Base-by-base conservation (phyloP, 1,284 basidiomycete species). In the Vanrija pseudolonga region DNA sequence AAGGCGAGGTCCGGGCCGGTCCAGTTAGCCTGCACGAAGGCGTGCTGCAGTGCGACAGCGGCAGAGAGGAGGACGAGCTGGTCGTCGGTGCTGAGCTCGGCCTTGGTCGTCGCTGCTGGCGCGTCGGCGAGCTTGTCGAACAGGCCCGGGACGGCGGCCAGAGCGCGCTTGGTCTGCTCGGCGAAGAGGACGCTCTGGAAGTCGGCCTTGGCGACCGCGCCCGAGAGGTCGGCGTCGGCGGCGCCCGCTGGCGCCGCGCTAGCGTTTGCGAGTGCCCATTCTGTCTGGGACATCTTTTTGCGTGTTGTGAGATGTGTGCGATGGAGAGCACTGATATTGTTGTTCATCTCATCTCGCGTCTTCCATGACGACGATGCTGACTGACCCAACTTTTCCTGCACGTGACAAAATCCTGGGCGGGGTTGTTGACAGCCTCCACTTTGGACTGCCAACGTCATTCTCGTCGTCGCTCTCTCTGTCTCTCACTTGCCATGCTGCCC, bases 11-110 rank as follows among this genome's bases (percentile, higher is more conserved):
- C 83, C 1, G 96, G 96, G 1, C 96, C 96, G 0, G 94, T 98
- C 92, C 92, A 99, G 76, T 99, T 99, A 37, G 82, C 81, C 74
- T 98, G 96, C 0, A 95, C 80, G 76, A 95, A 99, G 0, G 89
- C 84, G 61, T 96, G 90, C 24, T 98, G 79, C 52, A 86, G 86
- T 4, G 90, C 86, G 3, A 94, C 81, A 0, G 85, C 91, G 1
- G 91, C 64, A 15, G 82, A 73, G 37, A 98, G 80, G 38, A 82
- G 60, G n/a, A 85, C 65, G 66, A 88, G 85, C 24, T 74, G 69
- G 43, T 75, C 73, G 18, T 63, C 52, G n/a, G 52, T 55, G 3
- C 20, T 40, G 4, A 53, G 44, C 12, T 38, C n/a, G 18, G 19
- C 7, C 19, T 17, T 48, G 40, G 23, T 50, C 50, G 23, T 50